Base-by-base conservation (phyloP, 2,329 filamentous ascomycete genomes). In the Neofusicoccum sp. region DNA sequence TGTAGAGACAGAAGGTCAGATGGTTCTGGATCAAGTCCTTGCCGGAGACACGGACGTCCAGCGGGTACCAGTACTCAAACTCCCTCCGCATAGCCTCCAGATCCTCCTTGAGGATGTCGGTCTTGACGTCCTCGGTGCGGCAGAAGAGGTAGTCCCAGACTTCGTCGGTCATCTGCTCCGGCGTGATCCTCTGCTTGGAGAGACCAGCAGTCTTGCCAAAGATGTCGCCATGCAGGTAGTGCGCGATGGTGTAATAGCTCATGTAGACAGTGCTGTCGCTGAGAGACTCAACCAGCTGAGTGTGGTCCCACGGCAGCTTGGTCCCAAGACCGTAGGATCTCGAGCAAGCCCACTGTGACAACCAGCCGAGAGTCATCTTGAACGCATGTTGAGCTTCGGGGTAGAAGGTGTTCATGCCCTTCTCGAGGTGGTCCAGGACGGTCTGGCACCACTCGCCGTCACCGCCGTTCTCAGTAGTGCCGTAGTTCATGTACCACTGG, bases 401-500 rank as follows among this genome's bases (percentile, higher is more conserved):
- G 51, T 91, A 86, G 78, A 90, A 98, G 6, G 90, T 90, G 75
- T 97, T 90, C 63, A 97, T 79, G 31, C 84, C 85, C 64, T 84
- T 84, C 41, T 65, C 56, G 43, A 76, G 70, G 59, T 76, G 70
- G 62, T 84, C 67, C 41, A 74, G 64, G 36, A 76, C 91, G 44
- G 84, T 81, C 64, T 89, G 79, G 71, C 90, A 90, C 95, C 95
- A 98, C 53, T 88, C 84, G 44, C 79, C 77, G 67, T 88, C 85
- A 64, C 91, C 90, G 77, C 93, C 90, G 56, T 78, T 78, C 45
- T 77, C 78, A 20, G 75, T 73, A 16, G 75, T 76, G 64, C 95
- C 95, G 71, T 99, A 99, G 78, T 97, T 93, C 69, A 99, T 81
- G 78, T 96, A 99, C 93, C 95, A 99, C 77, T 99, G 95, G 69